Conservation (phyloP, 2,329 filamentous ascomycete species). For the Fusarium odoratissimum region DNA sequence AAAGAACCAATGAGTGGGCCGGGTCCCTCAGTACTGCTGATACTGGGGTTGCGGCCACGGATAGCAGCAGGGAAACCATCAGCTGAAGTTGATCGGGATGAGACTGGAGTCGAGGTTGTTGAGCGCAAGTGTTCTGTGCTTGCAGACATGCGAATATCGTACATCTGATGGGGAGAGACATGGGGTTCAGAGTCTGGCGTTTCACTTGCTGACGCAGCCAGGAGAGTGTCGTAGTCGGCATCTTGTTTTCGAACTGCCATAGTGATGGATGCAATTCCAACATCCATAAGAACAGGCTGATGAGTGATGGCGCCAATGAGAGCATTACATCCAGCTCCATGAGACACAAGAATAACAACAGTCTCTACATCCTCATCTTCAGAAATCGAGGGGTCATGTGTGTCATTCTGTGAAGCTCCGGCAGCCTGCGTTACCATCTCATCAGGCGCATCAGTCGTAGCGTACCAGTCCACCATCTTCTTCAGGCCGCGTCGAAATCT, state of each 20-base stretch:
- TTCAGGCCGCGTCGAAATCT: constrained; percentile 85
- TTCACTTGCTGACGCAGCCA: constrained; percentile 43
- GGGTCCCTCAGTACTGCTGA: constrained; percentile 34
- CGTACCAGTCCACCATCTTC: constrained; percentile 87
- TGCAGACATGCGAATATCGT: constrained; percentile 80
- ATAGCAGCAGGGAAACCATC: constrained; percentile 39
- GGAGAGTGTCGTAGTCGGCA: constrained; percentile 53
- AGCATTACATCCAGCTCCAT: constrained; percentile 96
- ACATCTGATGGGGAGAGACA: constrained; percentile 68
- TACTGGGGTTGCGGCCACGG: constrained; percentile 43
- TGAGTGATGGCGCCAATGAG: constrained; percentile 92
- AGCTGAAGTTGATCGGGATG: constrained; percentile 48
- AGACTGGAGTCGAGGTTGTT: constrained; percentile 51
- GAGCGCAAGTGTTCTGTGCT: constrained; percentile 78
- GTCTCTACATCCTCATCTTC: constrained; percentile 77
- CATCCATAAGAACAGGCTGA: constrained; percentile 89
- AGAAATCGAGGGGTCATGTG: constrained; percentile 47
- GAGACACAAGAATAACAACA: constrained; percentile 88
- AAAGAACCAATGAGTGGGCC: constrained; percentile 51
- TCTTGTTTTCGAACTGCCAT: constrained; percentile 77
- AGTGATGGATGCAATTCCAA: constrained; percentile 89
- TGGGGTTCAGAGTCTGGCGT: constrained; percentile 43
- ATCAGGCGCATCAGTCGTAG: constrained; percentile 62
- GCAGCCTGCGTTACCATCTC: constrained; percentile 59
- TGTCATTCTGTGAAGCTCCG: constrained; percentile 41